These are phyloP conservation scores for Berkeleyomyces rouxiae DNA, from an alignment of 2,329 filamentous ascomycete species.

Conservation along the genomic window DNA sequence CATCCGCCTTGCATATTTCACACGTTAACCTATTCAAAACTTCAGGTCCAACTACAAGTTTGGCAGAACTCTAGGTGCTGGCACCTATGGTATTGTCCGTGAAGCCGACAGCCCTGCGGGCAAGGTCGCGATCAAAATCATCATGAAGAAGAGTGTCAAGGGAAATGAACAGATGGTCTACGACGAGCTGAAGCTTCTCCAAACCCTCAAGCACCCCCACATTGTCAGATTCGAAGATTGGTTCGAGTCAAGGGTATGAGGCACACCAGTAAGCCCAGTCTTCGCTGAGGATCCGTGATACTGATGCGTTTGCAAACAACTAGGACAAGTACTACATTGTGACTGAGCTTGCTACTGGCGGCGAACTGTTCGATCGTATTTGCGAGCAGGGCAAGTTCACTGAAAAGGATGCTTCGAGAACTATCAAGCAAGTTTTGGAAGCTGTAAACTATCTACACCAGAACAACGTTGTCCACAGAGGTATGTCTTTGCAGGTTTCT, in stretches of 20 bases:
- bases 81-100: constrained; percentile 94
- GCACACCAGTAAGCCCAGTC: background rate
- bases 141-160: constrained; percentile 97
- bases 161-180: constrained; percentile 98
- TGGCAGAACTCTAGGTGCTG: constrained; percentile 82
- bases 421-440: constrained; percentile 81
- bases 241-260: constrained; percentile 89
- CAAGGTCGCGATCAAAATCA: constrained; percentile 94
- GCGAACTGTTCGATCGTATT: constrained; percentile 94
- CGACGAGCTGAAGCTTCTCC: constrained; percentile 88
- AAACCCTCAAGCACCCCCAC: constrained; percentile 78
- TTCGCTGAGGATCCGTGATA: background rate
- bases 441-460: constrained; percentile 87
- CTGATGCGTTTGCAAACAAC: background rate
- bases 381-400: constrained; percentile 97
- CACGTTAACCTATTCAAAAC: constrained; percentile 17
- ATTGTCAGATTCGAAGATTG: constrained; percentile 97
- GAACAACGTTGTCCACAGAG: constrained; percentile 91
- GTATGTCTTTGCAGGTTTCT: constrained; percentile 28
- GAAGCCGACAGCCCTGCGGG: constrained; percentile 70
- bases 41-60: constrained; percentile 72
- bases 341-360: constrained; percentile 85
- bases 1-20: constrained; percentile 3
- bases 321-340: constrained; percentile 99
- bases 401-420: constrained; percentile 92